phyloP scores from a whole-genome alignment of 768 basidiomycete genomes.

The Coprinellus micaceus region DNA sequence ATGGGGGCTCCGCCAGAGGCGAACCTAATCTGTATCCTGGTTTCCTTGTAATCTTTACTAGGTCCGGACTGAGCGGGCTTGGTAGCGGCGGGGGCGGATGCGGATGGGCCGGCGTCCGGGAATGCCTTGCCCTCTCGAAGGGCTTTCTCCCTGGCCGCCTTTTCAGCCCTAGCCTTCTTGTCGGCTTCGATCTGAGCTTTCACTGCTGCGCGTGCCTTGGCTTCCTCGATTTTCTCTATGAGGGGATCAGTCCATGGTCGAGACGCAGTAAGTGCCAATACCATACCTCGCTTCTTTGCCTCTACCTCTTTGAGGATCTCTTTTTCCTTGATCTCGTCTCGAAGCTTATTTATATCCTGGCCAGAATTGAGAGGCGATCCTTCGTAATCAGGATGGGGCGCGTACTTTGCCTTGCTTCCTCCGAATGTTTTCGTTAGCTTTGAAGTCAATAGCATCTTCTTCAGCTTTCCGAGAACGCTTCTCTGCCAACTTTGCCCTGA shows the following conservation, averaged over 20 bases:
- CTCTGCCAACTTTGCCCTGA: constrained; percentile 72
- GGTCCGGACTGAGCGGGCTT: constrained; percentile 29
- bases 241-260: neutral
- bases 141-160: constrained; percentile 87
- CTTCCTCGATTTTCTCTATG: constrained; percentile 87
- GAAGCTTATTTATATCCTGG: constrained; percentile 72
- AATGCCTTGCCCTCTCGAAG: constrained; percentile 69
- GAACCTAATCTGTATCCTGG: constrained; percentile 86
- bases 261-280: neutral
- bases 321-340: constrained; percentile 74
- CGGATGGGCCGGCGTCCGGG: constrained; percentile 17
- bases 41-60: constrained; percentile 80
- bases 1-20: constrained; percentile 77
- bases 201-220: constrained; percentile 78
- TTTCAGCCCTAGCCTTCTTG: constrained; percentile 84
- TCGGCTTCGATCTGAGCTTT: constrained; percentile 89
- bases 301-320: constrained; percentile 83
- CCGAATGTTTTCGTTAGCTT: constrained; percentile 72
- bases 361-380: too few relatives aligned
- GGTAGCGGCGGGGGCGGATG: constrained; percentile 32
- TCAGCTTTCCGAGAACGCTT: constrained; percentile 74
- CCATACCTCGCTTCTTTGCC: constrained; percentile 69
- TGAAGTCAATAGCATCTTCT: constrained; percentile 69
- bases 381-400: neutral
- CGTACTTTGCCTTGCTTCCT: constrained; percentile 81